Percentiles rank a stretch among this genome's conserved stretches.
phyloP scores from a whole-genome alignment of 202 grass and related monocot species.

The Brachypodium distachyon region DNA sequence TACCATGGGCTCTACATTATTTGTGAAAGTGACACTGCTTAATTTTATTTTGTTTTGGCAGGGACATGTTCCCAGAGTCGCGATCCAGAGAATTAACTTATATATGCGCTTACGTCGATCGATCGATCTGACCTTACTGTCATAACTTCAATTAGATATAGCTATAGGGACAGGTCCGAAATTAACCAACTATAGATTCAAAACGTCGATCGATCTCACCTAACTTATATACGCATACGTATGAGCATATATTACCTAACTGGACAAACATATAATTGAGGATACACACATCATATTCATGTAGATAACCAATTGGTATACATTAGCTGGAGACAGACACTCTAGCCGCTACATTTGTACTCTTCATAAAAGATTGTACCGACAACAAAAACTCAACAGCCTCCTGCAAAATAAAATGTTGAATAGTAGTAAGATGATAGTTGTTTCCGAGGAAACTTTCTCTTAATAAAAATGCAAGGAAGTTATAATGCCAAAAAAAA shows the following conservation, averaged over 20 bases:
- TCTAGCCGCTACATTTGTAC: not conserved
- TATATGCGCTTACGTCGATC: no score
- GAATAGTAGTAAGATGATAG: no score
- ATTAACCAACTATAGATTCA: not conserved
- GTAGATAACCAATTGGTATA: not conserved
- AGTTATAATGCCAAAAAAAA: not conserved
- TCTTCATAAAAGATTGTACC: not conserved
- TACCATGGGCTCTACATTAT: not conserved
- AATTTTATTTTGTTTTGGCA: not conserved
- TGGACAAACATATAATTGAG: not conserved
- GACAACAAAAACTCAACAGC: no score
- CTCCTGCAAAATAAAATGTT: no score
- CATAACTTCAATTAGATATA: not conserved
- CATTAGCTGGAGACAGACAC: not conserved
- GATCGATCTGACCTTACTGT: no score
- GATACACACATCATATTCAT: slow-evolving; percentile 12
- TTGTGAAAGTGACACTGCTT: not conserved
- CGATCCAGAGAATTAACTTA: no score
- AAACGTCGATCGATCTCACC: not conserved
- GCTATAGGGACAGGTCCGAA: not conserved
- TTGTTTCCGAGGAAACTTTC: not conserved
- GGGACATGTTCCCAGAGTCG: no score
- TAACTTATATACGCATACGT: slow-evolving; percentile 1
- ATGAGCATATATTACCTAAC: not conserved
- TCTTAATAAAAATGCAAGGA: not conserved